These are phyloP conservation scores for Coemansia sp. DNA, from an alignment of 192 early-diverging fungal genomes.

Conservation along the genomic window DNA sequence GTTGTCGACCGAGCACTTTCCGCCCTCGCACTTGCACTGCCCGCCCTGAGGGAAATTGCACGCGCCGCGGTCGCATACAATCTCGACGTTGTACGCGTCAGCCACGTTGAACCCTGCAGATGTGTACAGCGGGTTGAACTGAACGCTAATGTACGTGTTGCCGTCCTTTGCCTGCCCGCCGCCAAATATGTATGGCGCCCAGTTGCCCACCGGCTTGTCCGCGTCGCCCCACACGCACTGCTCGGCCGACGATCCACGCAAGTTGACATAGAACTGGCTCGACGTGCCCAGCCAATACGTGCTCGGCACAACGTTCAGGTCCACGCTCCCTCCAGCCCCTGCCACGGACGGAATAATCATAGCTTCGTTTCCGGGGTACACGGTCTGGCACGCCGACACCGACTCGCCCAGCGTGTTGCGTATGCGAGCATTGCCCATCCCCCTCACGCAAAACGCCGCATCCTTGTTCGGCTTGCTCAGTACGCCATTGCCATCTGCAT, in stretches of 20 bases:
- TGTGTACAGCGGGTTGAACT: slow-evolving; percentile 50
- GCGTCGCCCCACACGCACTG: slow-evolving; percentile 50
- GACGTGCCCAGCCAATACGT: slow-evolving; percentile 54
- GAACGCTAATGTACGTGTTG: slow-evolving; percentile 53
- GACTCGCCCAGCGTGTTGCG: slow-evolving; percentile 38
- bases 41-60: slow-evolving; percentile 53
- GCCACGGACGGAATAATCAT: slow-evolving; percentile 55
- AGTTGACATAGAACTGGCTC: slow-evolving; percentile 52
- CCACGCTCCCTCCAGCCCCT: slow-evolving; percentile 19
- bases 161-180: slow-evolving; percentile 43
- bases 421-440: slow-evolving; percentile 37
- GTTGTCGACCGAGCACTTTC: slow-evolving; percentile 47
- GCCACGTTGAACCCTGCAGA: slow-evolving; percentile 26
- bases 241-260: slow-evolving; percentile 31
- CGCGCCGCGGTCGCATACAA: slow-evolving; percentile 25
- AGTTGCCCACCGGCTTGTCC: slow-evolving; percentile 38
- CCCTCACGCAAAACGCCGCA: slow-evolving; percentile 34
- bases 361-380: slow-evolving; percentile 54
- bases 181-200: slow-evolving; percentile 53
- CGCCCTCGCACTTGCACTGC: slow-evolving; percentile 48
- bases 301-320: slow-evolving; percentile 42
- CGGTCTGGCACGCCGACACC: slow-evolving; percentile 53
- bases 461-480: slow-evolving; percentile 38
- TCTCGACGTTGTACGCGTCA: slow-evolving; percentile 35
- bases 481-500: slow-evolving; percentile 23